phyloP scores from a whole-genome alignment of 305 asterid species.

The Withania somnifera region DNA sequence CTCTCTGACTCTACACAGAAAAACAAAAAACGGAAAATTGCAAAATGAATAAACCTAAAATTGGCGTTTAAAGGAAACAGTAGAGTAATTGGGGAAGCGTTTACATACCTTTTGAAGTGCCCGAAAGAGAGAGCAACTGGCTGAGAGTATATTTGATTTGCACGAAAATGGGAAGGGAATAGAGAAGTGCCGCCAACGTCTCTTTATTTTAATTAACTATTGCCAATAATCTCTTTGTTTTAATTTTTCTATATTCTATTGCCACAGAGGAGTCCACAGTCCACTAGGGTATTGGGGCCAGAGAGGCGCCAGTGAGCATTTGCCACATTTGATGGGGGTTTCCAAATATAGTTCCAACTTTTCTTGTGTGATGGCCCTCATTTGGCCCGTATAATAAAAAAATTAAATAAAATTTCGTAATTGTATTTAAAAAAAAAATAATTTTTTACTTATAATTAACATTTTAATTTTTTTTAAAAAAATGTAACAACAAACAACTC shows the following conservation, averaged over 20 bases:
- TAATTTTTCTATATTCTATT: too few species aligned
- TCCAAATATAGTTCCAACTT: too few species aligned
- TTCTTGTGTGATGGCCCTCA: too few species aligned
- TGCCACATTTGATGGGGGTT: not conserved
- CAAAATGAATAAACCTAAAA: not conserved
- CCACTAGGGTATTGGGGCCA: not conserved
- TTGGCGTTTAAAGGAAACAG: not conserved
- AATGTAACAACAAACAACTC: too few species aligned
- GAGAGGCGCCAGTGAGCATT: not conserved
- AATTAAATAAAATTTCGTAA: too few species aligned
- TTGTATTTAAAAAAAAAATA: too few species aligned
- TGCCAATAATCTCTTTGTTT: too few species aligned
- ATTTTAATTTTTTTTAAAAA: too few species aligned
- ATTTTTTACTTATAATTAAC: too few species aligned
- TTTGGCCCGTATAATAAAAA: too few species aligned
- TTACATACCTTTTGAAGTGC: conserved; percentile 10
- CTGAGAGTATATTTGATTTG: not conserved
- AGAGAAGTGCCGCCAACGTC: conserved; percentile 12
- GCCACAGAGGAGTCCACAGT: too few species aligned
- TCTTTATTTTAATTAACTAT: not conserved
- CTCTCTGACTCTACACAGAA: not conserved
- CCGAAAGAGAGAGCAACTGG: conserved; percentile 2
- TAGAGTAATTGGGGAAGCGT: not conserved
- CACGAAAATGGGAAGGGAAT: not conserved
- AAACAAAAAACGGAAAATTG: not conserved